Conservation (phyloP, 208 protist species). For the Crithidia brevicula region DNA sequence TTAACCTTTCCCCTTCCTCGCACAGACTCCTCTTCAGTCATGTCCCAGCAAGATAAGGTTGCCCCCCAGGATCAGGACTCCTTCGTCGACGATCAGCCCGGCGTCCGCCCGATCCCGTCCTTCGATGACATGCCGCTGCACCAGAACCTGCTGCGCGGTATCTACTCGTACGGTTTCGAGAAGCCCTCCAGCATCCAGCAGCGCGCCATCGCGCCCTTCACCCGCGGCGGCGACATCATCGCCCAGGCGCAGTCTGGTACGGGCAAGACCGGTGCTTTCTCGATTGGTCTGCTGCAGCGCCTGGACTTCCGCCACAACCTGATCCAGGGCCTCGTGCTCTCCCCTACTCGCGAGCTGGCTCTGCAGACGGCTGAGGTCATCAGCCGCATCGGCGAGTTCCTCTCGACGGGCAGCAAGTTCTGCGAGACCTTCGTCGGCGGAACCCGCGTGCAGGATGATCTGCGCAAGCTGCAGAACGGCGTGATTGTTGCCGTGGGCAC, state of each 20-base stretch:
- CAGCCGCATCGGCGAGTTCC: conserved; percentile 96
- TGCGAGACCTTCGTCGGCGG: conserved; percentile 94
- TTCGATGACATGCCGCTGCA: conserved; percentile 98
- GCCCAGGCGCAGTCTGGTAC: conserved; percentile 97
- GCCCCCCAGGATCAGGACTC: conserved; percentile 91
- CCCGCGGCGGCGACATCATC: conserved; percentile 88
- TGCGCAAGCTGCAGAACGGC: conserved; percentile 91
- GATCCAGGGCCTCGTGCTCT: conserved; percentile 96
- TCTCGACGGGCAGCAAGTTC: conserved; percentile 81
- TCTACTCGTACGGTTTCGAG: conserved; percentile 99
- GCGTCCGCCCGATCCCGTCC: conserved; percentile 80
- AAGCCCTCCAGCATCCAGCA: conserved; percentile 95
- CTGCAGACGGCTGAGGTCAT: conserved; percentile 97
- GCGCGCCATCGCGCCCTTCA: conserved; percentile 97
- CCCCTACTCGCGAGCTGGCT: conserved; percentile 97
- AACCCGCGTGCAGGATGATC: conserved; percentile 96
- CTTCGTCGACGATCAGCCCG: conserved; percentile 83
- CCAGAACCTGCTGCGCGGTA: conserved; percentile 73
- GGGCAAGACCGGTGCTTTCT: conserved; percentile 99
- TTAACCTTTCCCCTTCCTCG: conserved; percentile 14
- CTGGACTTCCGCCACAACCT: conserved; percentile 90
- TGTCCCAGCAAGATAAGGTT: conserved; percentile 80
- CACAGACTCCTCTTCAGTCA: conserved; percentile 30
- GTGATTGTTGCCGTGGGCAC: conserved; percentile 97
- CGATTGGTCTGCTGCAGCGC: conserved; percentile 95